Evolutionary conservation across 1,139 yeast genomes (phyloP).

Genomic region (Yamadazyma blattariae): DNA sequence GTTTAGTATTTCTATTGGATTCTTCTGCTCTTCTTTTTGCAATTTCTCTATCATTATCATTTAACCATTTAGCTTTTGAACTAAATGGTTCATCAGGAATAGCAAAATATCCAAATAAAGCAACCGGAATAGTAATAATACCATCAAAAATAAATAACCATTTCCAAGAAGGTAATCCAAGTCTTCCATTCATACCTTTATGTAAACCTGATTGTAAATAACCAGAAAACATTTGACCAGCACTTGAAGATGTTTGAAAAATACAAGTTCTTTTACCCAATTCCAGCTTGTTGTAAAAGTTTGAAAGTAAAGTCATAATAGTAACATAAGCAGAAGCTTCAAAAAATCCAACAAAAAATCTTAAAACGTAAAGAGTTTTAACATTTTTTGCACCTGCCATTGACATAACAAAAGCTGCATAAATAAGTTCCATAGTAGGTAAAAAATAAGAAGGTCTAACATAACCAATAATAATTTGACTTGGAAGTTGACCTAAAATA

Average conservation of each 20-base stretch:
- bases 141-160: slow-evolving; percentile 42
- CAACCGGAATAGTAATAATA: slow-evolving; percentile 35
- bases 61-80: slow-evolving; percentile 36
- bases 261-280: slow-evolving; percentile 51
- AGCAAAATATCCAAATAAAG: slow-evolving; percentile 32
- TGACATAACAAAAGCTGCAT: slow-evolving; percentile 56
- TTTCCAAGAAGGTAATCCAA: slow-evolving; percentile 30
- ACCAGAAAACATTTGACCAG: slow-evolving; percentile 32
- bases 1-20: slow-evolving; percentile 44
- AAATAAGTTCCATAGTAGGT: slow-evolving; percentile 51
- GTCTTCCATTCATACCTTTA: slow-evolving; percentile 26
- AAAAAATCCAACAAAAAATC: slow-evolving; percentile 57
- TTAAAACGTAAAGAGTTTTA: slow-evolving; percentile 49
- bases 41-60: slow-evolving; percentile 30
- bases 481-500: slow-evolving; percentile 58
- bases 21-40: slow-evolving; percentile 45
- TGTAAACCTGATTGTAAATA: slow-evolving; percentile 36
- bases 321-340: slow-evolving; percentile 56
- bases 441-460: slow-evolving; percentile 53
- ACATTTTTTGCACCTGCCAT: slow-evolving; percentile 44
- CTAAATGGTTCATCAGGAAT: slow-evolving; percentile 41
- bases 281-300: too few species aligned
- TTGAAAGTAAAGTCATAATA: slow-evolving; percentile 23
- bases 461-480: slow-evolving; percentile 51
- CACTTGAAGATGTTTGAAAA: slow-evolving; percentile 34